phyloP scores from a whole-genome alignment of 441 rosid genomes.

The Croton setiger region DNA sequence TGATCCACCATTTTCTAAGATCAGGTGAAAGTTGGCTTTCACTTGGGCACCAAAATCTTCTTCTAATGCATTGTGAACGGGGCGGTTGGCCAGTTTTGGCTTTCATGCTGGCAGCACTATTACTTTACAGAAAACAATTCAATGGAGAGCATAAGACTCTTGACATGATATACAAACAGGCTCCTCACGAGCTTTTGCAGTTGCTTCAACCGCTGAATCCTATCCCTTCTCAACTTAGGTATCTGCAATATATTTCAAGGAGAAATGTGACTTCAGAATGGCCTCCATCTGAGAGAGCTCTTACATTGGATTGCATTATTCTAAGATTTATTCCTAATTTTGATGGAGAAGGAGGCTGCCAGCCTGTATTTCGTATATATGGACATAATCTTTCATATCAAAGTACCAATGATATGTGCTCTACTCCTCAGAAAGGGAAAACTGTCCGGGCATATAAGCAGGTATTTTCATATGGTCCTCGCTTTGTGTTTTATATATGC shows the following conservation, averaged over 20 bases:
- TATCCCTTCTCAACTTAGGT: conserved; percentile 81
- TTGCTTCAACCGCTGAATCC: conserved; percentile 74
- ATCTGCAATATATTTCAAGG: conserved; percentile 77
- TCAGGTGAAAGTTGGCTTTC: conserved; percentile 86
- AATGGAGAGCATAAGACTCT: conserved; percentile 72
- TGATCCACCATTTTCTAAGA: conserved; percentile 72
- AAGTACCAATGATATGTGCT: conserved; percentile 51
- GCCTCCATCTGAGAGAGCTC: conserved; percentile 91
- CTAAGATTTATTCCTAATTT: conserved; percentile 74
- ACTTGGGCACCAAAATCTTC: conserved; percentile 65
- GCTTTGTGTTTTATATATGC: neutral
- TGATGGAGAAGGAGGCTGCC: conserved; percentile 71
- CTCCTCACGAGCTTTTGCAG: conserved; percentile 78
- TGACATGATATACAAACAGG: conserved; percentile 85
- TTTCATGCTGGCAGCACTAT: conserved; percentile 85
- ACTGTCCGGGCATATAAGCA: conserved; percentile 63
- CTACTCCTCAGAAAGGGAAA: conserved; percentile 64
- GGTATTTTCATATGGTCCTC: conserved; percentile 35
- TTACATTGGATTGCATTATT: conserved; percentile 81
- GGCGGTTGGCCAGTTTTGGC: conserved; percentile 95
- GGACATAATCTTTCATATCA: conserved; percentile 77
- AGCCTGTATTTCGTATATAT: conserved; percentile 79
- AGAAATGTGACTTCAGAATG: conserved; percentile 88
- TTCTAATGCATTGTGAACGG: conserved; percentile 75
- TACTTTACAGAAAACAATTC: conserved; percentile 66